Evolutionary conservation across 2,329 filamentous ascomycete species (phyloP).

Genomic region (Fusarium equiseti): DNA sequence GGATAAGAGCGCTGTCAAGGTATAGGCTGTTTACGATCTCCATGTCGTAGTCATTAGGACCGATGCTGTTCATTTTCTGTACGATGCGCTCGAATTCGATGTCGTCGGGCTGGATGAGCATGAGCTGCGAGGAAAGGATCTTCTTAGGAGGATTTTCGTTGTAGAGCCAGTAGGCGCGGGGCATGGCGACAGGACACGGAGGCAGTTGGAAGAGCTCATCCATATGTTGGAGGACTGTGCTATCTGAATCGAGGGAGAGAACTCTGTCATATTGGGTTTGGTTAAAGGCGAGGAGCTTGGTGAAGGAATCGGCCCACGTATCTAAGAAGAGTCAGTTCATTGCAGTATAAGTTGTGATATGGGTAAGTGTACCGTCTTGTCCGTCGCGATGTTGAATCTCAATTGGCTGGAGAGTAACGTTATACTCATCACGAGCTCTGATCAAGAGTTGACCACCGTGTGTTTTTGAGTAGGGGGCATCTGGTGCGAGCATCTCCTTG

Average conservation of each 20-base stretch:
- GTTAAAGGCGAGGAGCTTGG: constrained; percentile 77
- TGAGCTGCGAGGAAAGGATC: constrained; percentile 70
- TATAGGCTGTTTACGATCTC: constrained; percentile 75
- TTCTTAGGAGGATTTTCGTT: constrained; percentile 52
- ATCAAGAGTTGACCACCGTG: constrained; percentile 48
- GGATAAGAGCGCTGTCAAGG: constrained; percentile 67
- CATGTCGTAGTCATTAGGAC: constrained; percentile 69
- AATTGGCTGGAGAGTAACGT: constrained; percentile 59
- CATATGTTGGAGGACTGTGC: constrained; percentile 71
- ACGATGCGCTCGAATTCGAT: constrained; percentile 61
- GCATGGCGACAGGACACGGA: constrained; percentile 72
- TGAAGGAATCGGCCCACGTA: constrained; percentile 74
- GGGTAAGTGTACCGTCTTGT: constrained; percentile 50
- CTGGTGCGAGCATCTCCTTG: constrained; percentile 51
- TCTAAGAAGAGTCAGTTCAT: constrained; percentile 40
- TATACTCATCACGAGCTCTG: constrained; percentile 59
- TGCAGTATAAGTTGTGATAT: accelerated
- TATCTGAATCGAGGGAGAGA: constrained; percentile 72
- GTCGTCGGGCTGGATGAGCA: constrained; percentile 69
- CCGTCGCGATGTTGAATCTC: constrained; percentile 54
- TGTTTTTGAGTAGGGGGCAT: neutral
- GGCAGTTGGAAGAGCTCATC: constrained; percentile 80
- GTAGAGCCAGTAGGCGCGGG: constrained; percentile 79
- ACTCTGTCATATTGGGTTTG: constrained; percentile 69
- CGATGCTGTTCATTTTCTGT: constrained; percentile 46